A percentile compares a stretch with the other conserved stretches of the same genome.
Conservation (phyloP, 352 stramenopile species). For the Pythium vanterpoolii region DNA sequence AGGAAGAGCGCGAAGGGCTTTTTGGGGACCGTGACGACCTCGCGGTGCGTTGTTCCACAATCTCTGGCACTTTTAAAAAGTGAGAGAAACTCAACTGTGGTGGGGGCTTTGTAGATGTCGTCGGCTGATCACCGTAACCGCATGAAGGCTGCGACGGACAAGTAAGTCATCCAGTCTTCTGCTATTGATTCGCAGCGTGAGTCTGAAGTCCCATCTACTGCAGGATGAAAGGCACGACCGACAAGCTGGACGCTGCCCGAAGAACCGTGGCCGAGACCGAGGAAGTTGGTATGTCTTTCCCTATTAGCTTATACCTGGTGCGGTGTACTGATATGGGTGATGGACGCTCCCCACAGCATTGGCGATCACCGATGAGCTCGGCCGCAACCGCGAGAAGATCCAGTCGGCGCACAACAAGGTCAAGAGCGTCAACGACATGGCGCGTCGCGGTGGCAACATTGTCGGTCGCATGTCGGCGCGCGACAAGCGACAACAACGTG, state of each 20-base stretch:
- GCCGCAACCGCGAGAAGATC: constrained; percentile 85
- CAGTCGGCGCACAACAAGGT: constrained; percentile 79
- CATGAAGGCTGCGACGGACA: constrained; percentile 79
- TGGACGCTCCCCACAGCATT: constrained; percentile 34
- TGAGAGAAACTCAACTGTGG: not conserved
- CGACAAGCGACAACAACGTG: constrained; percentile 76
- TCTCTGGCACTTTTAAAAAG: not conserved
- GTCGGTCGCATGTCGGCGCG: constrained; percentile 82
- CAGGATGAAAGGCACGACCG: constrained; percentile 83
- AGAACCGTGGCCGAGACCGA: constrained; percentile 84
- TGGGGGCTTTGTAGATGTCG: constrained; percentile 34
- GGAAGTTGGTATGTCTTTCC: constrained; percentile 66
- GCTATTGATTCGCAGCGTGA: not conserved
- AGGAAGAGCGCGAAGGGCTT: constrained; percentile 79
- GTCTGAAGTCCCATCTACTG: not conserved
- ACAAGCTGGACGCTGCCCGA: constrained; percentile 72
- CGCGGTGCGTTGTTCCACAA: constrained; percentile 29
- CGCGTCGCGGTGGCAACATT: constrained; percentile 74
- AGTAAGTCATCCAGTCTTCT: constrained; percentile 35
- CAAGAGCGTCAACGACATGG: constrained; percentile 85
- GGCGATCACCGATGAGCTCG: constrained; percentile 78
- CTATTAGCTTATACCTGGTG: not conserved
- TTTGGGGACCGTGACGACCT: constrained; percentile 77
- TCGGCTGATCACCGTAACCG: constrained; percentile 68
- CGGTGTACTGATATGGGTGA: not conserved